Percentiles rank a stretch among this genome's conserved stretches.
Conservation (phyloP, 2,329 filamentous ascomycete genomes). For the Venturia carpophila region DNA sequence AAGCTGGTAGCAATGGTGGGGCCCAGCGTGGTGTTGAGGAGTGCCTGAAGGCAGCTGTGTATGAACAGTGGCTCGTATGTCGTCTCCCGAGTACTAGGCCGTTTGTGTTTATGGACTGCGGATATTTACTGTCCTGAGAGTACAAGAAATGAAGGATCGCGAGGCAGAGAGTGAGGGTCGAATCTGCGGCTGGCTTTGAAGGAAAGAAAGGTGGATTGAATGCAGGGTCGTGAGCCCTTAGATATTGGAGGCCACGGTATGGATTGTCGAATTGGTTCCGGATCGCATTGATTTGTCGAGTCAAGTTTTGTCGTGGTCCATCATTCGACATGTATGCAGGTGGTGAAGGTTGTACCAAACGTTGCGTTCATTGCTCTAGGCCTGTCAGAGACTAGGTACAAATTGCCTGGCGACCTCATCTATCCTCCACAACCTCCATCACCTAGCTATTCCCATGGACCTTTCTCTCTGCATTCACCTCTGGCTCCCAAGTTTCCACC, state of each 20-base stretch:
- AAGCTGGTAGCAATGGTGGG: not conserved
- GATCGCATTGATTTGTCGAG: not conserved
- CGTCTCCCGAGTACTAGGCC: not conserved
- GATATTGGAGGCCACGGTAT: not conserved
- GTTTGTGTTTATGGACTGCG: not conserved
- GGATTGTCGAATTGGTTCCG: not conserved
- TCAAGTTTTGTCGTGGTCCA: not conserved
- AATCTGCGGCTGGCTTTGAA: not conserved
- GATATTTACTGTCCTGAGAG: not conserved
- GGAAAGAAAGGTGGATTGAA: not conserved
- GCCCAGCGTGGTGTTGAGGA: not conserved
- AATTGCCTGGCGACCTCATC: not conserved
- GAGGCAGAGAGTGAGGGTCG: constrained; percentile 3
- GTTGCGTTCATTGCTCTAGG: not conserved
- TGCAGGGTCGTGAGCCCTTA: not conserved
- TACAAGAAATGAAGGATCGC: not conserved
- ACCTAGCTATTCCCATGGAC: not conserved
- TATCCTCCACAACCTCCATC: not conserved
- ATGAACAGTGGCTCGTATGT: not conserved
- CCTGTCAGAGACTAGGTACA: not conserved
- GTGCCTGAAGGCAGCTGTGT: not conserved
- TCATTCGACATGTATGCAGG: not conserved
- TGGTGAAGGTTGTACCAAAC: not conserved
- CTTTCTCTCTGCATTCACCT: not conserved
- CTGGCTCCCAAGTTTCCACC: not conserved